Conservation (phyloP, 1,284 basidiomycete species). For the Trichosporon sp. region DNA sequence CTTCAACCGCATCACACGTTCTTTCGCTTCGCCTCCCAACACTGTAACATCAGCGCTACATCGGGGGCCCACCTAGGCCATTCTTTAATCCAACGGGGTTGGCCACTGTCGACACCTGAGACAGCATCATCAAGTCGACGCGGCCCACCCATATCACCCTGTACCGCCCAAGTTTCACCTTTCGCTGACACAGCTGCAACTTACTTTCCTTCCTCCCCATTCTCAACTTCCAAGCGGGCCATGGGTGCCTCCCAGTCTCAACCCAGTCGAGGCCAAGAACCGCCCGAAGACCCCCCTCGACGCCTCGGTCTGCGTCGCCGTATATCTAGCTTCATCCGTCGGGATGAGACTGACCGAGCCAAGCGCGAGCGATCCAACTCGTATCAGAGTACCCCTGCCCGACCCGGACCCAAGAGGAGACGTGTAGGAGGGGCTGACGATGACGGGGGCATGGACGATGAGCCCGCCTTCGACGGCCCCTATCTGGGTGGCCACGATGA, state of each 20-base stretch:
- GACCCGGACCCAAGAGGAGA: conserved; percentile 25
- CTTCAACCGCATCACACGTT: not conserved
- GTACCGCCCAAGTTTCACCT: not conserved
- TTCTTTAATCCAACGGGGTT: not conserved
- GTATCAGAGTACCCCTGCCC: conserved; percentile 20
- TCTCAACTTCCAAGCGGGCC: not conserved
- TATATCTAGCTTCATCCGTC: conserved; percentile 23
- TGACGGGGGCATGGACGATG: conserved; percentile 19
- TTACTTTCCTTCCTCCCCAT: not conserved
- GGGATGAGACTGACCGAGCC: conserved; percentile 12
- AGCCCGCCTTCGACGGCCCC: conserved; percentile 2
- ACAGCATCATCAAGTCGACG: conserved; percentile 2
- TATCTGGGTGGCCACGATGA: not conserved
- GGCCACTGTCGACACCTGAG: conserved; percentile 8
- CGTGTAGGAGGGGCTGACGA: conserved; percentile 23
- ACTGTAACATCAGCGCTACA: conserved; percentile 11
- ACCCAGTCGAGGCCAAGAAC: conserved; percentile 27
- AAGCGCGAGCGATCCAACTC: conserved; percentile 33
- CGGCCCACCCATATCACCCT: conserved; percentile 1
- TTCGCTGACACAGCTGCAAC: not conserved
- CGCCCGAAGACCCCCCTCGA: conserved; percentile 16
- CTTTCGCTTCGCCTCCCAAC: not conserved
- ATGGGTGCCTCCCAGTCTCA: conserved; percentile 45
- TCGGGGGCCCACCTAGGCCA: conserved; percentile 1
- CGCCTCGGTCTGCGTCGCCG: conserved; percentile 20